Evolutionary conservation across 441 rosid genomes (phyloP).

Genomic region (Croton laevigatus): DNA sequence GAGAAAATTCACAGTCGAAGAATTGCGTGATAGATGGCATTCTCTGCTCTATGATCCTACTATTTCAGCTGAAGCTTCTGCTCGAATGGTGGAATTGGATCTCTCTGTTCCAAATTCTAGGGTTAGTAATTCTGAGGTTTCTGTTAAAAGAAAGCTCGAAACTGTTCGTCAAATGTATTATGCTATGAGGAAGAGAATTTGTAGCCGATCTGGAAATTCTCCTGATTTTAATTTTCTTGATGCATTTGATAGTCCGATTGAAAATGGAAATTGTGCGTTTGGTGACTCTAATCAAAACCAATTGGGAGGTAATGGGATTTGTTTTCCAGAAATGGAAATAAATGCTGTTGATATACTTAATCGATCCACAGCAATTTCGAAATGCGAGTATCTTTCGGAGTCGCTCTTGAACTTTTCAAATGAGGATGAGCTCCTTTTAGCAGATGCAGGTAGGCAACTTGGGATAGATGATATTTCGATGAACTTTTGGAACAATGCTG

Average conservation of each 20-base stretch:
- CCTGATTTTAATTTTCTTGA: constrained; percentile 46
- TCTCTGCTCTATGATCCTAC: constrained; percentile 79
- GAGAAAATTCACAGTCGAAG: constrained; percentile 52
- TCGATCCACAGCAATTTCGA: constrained; percentile 31
- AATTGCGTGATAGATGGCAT: constrained; percentile 81
- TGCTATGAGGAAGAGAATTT: constrained; percentile 61
- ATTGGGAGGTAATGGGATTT: constrained; percentile 20
- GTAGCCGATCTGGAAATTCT: constrained; percentile 39
- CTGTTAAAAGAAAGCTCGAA: constrained; percentile 65
- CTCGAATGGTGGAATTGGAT: constrained; percentile 61
- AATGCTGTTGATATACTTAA: constrained; percentile 22
- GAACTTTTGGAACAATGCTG: constrained; percentile 41
- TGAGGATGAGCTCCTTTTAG: constrained; percentile 47
- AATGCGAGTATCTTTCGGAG: constrained; percentile 48
- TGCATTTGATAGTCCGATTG: constrained; percentile 14
- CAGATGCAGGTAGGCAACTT: constrained; percentile 52
- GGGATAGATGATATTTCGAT: constrained; percentile 47
- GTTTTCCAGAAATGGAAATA: constrained; percentile 18
- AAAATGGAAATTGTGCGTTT: constrained; percentile 25
- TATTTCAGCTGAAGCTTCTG: constrained; percentile 67
- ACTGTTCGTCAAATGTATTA: constrained; percentile 53
- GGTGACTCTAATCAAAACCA: constrained; percentile 27
- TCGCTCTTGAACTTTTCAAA: constrained; percentile 42
- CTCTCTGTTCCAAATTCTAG: constrained; percentile 22
- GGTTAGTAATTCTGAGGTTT: constrained; percentile 17